Evolutionary conservation across 208 protist species (phyloP), one percentile per base, ranked within the genome.

Genomic region (Trypanosoma lewisi): DNA sequence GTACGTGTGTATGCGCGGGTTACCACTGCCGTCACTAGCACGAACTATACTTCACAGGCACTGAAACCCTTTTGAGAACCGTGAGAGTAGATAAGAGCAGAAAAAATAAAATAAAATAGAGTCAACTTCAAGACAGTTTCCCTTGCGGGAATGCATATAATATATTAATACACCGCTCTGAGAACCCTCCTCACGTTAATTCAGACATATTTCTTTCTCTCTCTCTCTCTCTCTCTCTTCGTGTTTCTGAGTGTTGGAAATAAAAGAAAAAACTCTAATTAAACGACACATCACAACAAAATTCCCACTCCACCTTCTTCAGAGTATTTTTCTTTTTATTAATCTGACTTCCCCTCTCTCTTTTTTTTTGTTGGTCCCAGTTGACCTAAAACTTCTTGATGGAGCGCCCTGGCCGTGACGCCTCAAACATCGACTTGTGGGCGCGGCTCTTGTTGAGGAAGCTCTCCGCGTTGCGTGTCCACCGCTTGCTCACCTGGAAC

Each of bases 391-490:
- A 67, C 45, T 93, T 93, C 55, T 83, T 79, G 58, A 93, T 91
- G 11, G 83, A 89, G 42, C 89, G 85, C 55, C 90, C 82, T n/a
- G 82, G 89, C 63, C 87, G 83, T 68, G 88, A 86, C 2, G 82
- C 79, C 59, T 88, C 89, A 74, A 95, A 93, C 34, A 95, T 73
- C 27, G 80, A 78, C 75, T 84, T 91, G 68, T 85, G 70, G 2
- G 78, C 80, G 16, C 82, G 73, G n/a, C 86, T 85, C 37, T 79
- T 79, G 28, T 80, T 82, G 33, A 95, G 57, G 56, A 95, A 95
- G 56, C 78, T 87, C 71, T 95, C 89, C 28, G 89, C 89, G 48
- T 95, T 95, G 8, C 77, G 72, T 14, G 89, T 92, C 87, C 89
- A 95, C 31, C 75, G 77, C 65, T 82, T 81, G 59, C 82, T 91